These are phyloP conservation scores for Floccularia luteovirens DNA, from an alignment of 768 basidiomycete genomes.

Conservation along the genomic window DNA sequence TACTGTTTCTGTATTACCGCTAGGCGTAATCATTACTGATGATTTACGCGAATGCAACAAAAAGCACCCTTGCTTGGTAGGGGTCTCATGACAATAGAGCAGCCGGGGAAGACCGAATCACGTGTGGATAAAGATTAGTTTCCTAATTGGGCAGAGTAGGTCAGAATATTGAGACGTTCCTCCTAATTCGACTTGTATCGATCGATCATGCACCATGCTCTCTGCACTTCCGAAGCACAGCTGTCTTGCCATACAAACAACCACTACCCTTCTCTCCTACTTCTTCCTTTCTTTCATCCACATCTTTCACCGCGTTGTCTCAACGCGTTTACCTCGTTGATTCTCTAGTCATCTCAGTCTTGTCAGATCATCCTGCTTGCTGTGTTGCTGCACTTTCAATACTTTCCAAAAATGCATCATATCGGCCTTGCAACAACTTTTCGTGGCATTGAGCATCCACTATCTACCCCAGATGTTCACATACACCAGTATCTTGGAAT, in stretches of 20 bases:
- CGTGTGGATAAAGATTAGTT: constrained; percentile 12
- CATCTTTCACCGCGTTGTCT: constrained; percentile 5
- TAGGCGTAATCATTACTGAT: no score
- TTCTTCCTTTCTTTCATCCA: constrained; percentile 6
- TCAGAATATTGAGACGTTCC: constrained; percentile 18
- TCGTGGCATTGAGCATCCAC: constrained; percentile 51
- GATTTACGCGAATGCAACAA: no score
- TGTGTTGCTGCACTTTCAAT: constrained; percentile 12
- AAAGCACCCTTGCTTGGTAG: no score
- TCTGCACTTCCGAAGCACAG: constrained; percentile 12
- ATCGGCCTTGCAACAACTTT: constrained; percentile 54
- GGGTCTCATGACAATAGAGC: no score
- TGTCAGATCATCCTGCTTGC: constrained; percentile 17
- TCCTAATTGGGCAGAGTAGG: constrained; percentile 20
- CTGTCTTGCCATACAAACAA: neutral
- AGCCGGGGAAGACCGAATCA: constrained; percentile 5
- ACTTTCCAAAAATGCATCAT: constrained; percentile 38
- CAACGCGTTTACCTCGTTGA: constrained; percentile 7
- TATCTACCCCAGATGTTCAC: constrained; percentile 45
- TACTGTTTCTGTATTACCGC: no score
- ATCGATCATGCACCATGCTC: constrained; percentile 25
- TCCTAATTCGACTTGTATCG: constrained; percentile 19
- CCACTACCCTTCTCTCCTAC: neutral
- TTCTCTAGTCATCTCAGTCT: constrained; percentile 2
- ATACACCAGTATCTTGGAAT: constrained; percentile 74